Base-by-base conservation (phyloP, 192 early-diverging fungal species). In the Linnemannia zychae region DNA sequence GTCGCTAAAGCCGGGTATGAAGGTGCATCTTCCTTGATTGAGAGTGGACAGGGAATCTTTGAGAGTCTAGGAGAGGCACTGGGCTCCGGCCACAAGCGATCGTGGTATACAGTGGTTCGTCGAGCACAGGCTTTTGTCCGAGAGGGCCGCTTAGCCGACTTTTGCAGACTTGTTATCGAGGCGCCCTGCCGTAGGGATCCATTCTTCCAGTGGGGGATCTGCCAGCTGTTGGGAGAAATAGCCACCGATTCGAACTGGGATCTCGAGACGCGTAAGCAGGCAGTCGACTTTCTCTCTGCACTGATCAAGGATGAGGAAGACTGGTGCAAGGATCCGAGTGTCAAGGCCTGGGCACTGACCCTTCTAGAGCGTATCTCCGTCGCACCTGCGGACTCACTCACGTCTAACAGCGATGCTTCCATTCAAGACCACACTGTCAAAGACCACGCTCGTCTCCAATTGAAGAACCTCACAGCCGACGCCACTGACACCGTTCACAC, bases 171-270 rank as follows among this genome's bases (percentile, higher is more conserved):
- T n/a, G 40, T 71, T n/a, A 22, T 37, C 15, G 69, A 46, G 40
- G 36, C 69, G 5, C 36, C 40, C 15, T 71, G 69, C 28, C 36
- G 69, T 28, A 38, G 18, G 13, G 44, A 71, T 16, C 38, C 44
- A 7, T 38, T 46, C 24, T 71, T 71, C 40, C 69, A 71, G 44
- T 71, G 69, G 69, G 69, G 69, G 7, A 71, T 71, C 24, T 71
- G 69, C 44, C 36, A 38, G 44, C 6, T 38, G n/a, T 20, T 71
- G n/a, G 69, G 69, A 48, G 24, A 46, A 12, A 28, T 71, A 9
- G 69, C 69, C 4, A 20, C 69, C 2, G 12, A 63, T 4, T 12
- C 28, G 2, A 31, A 15, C 3, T 63, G 57, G 57, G 57, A 63
- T 0, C 0, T 31, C 12, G 28, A 31, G 1, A 31, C 57, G 15